These are phyloP conservation scores for Penicillium silybi DNA, from an alignment of 495 filamentous ascomycete genomes.

Conservation along the genomic window DNA sequence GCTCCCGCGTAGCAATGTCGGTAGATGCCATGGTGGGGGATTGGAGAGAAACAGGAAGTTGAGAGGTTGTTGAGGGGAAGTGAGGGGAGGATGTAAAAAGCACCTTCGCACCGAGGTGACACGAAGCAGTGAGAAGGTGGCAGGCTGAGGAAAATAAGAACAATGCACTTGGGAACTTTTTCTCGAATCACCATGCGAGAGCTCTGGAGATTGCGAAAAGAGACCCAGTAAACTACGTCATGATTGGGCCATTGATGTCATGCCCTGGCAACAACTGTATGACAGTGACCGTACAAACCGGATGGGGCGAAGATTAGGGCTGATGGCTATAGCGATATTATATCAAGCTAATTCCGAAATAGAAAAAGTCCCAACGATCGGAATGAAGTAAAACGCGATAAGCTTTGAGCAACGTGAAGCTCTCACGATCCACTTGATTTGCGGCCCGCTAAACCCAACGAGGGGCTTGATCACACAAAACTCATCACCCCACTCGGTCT, in stretches of 20 bases:
- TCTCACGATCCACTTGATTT: conserved; percentile 4
- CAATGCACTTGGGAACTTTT: background rate
- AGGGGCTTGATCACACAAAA: conserved; percentile 16
- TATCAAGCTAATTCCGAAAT: background rate
- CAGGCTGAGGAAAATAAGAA: conserved; percentile 8
- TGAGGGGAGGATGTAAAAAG: background rate
- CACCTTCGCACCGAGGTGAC: background rate
- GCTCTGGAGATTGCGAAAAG: background rate
- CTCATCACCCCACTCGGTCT: conserved; percentile 7
- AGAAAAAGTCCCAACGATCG: background rate
- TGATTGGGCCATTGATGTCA: conserved; percentile 39
- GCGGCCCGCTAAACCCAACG: conserved; percentile 14
- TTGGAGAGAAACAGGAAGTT: background rate
- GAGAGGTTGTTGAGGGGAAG: background rate
- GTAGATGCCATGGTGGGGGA: conserved; percentile 34
- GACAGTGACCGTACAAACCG: background rate
- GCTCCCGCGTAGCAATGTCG: conserved; percentile 52
- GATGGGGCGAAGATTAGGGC: background rate
- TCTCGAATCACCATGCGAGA: background rate
- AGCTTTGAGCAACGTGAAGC: background rate
- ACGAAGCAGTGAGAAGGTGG: conserved; percentile 8
- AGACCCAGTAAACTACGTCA: conserved; percentile 22
- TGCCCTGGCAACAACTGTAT: conserved; percentile 9
- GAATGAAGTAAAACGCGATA: background rate
- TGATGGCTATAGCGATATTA: background rate